A percentile compares a stretch with the other conserved stretches of the same genome.
Conservation (phyloP, 2,329 filamentous ascomycete species). For the Colletotrichum lupini region DNA sequence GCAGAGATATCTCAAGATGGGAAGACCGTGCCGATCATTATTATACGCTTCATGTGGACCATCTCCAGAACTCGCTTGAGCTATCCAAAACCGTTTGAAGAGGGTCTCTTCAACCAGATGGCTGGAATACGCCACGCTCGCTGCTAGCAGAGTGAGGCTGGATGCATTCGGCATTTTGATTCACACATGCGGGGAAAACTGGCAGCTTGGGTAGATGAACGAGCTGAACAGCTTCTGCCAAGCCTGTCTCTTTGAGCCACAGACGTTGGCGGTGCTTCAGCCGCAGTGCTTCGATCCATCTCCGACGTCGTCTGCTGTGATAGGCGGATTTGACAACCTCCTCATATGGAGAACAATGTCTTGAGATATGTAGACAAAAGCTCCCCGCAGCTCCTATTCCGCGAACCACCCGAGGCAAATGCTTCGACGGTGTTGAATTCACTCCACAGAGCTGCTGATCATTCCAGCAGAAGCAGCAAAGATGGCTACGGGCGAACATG, state of each 20-base stretch:
- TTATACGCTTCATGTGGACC: background rate
- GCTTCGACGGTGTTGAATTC: too few species aligned
- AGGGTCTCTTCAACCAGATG: background rate
- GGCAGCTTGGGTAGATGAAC: background rate
- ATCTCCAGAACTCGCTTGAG: background rate
- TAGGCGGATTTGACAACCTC: background rate
- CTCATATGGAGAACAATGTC: background rate
- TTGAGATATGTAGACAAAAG: background rate
- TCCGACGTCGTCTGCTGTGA: constrained; percentile 3
- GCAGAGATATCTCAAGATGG: background rate
- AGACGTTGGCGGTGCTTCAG: constrained; percentile 16
- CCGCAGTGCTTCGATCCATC: constrained; percentile 6
- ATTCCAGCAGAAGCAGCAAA: too few species aligned
- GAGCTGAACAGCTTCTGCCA: background rate
- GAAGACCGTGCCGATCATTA: background rate
- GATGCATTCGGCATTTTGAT: background rate
- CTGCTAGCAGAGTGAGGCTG: background rate
- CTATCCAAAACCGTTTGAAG: background rate
- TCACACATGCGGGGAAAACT: background rate
- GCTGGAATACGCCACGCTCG: background rate
- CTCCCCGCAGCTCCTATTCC: too few species aligned
- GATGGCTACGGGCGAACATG: too few species aligned
- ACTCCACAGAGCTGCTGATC: too few species aligned
- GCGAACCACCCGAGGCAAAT: too few species aligned
- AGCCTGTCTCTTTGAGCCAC: background rate